Evolutionary conservation across 2,329 filamentous ascomycete genomes (phyloP).

Genomic region (Sarocladium strictum): DNA sequence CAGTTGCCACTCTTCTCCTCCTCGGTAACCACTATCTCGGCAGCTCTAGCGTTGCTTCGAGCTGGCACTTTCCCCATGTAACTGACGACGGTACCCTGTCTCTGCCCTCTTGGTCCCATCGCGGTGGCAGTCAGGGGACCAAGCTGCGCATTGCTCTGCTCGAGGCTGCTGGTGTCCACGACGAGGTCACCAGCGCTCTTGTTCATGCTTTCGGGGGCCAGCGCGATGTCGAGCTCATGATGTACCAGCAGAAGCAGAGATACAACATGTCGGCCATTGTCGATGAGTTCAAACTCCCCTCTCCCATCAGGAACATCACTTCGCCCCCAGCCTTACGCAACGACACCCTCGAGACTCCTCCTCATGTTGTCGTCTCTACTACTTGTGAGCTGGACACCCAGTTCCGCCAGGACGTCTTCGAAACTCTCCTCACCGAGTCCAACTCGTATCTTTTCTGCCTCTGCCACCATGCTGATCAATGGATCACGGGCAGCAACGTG

Average conservation of each 20-base stretch:
- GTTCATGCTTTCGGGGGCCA: constrained; percentile 20
- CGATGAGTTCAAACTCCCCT: constrained; percentile 18
- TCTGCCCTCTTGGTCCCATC: constrained; percentile 1
- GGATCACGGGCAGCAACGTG: constrained; percentile 17
- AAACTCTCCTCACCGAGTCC: constrained; percentile 16
- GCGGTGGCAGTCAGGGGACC: constrained; percentile 10
- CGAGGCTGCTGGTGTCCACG: constrained; percentile 21
- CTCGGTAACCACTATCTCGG: constrained; percentile 1
- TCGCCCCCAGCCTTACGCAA: constrained; percentile 15
- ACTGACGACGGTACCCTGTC: constrained; percentile 16
- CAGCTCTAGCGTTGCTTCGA: constrained; percentile 7
- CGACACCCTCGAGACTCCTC: constrained; percentile 13
- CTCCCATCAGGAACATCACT: constrained; percentile 14
- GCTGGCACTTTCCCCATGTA: constrained; percentile 19
- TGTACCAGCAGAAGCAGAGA: constrained; percentile 19
- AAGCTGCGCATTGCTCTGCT: constrained; percentile 20
- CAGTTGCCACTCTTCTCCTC: constrained; percentile 4
- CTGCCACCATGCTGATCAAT: constrained; percentile 22
- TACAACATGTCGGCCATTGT: constrained; percentile 21
- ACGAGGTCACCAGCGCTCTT: constrained; percentile 21
- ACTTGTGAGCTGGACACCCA: constrained; percentile 22
- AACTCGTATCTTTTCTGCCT: constrained; percentile 21
- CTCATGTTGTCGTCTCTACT: constrained; percentile 22
- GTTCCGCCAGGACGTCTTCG: constrained; percentile 13
- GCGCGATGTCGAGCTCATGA: constrained; percentile 15